Base-by-base conservation (phyloP, 2,329 filamentous ascomycete species). In the Cercospora zeina region DNA sequence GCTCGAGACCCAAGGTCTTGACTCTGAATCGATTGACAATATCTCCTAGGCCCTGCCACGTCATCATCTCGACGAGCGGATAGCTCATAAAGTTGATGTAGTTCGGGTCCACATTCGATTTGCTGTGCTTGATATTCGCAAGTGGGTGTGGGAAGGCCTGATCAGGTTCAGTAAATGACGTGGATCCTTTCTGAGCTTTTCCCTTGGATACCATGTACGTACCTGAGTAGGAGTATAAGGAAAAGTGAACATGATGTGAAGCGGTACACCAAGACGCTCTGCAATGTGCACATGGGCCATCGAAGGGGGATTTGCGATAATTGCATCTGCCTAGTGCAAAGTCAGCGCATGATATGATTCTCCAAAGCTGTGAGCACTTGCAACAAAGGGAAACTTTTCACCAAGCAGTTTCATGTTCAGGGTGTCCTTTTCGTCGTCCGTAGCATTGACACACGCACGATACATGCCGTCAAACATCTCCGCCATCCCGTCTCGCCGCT, bases 381-480 rank as follows among this genome's bases (percentile, higher is more conserved):
- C 87, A 14, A 90, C 78, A 68, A 90, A 89, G 0, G 85, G 83
- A 14, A 80, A 72, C 65, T 82, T 85, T 6, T 81, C 74, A 0
- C 83, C 85, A 83, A 89, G 85, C 83, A 89, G 85, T 71, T 85
- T 87, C 31, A 83, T 70, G 67, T 88, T 89, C 11, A 79, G 76
- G 1, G 77, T 71, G 70, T 90, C 85, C 21, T 79, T 83, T 69
- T 87, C 85, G 66, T 89, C 86, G 65, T 91, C 89, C 0, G 86
- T 89, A 2, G 86, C 82, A 67, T 90, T 88, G 69, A 90, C 85
- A 70, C 90, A 93, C 0, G 89, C 87, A 30, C 88, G 79, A 89
- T 90, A 93, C 77, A 91, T 92, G 0, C 90, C 90, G 63, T 90
- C 82, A 70, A 93, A 91, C 88, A 93, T 93, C 64, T 89, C 87